Conservation (phyloP, 2,329 filamentous ascomycete species). For the Hymenoscyphus fraxineus region DNA sequence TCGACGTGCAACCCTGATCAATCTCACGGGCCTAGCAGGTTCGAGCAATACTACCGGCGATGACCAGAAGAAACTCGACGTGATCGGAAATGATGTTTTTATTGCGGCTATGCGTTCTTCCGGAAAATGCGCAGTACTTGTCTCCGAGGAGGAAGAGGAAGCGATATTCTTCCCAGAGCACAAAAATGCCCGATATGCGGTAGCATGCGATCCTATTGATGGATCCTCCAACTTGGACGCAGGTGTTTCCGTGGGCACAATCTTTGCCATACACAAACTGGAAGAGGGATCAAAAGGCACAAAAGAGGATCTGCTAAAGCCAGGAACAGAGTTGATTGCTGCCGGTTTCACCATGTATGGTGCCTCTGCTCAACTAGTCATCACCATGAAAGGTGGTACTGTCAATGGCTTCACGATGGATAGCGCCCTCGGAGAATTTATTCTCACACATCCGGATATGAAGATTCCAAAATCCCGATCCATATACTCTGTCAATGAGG, state of each 20-base stretch:
- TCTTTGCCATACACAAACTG: conserved; percentile 92
- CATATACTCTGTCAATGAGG: conserved; percentile 99
- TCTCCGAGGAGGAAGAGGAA: conserved; percentile 98
- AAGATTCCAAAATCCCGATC: conserved; percentile 70
- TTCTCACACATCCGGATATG: conserved; percentile 96
- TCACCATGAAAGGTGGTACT: conserved; percentile 87
- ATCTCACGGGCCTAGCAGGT: conserved; percentile 90
- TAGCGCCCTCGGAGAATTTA: conserved; percentile 96
- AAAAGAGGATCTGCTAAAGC: conserved; percentile 81
- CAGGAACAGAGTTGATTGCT: conserved; percentile 87
- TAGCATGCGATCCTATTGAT: conserved; percentile 97
- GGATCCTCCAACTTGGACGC: conserved; percentile 97
- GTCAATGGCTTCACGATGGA: conserved; percentile 99
- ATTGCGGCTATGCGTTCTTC: conserved; percentile 92
- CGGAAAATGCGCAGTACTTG: conserved; percentile 82
- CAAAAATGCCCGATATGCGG: conserved; percentile 78
- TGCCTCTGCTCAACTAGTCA: conserved; percentile 90
- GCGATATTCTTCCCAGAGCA: conserved; percentile 80
- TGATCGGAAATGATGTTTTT: conserved; percentile 98
- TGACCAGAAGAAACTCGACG: conserved; percentile 99
- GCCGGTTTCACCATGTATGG: conserved; percentile 99
- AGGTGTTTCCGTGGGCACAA: conserved; percentile 95
- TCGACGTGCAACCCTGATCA: conserved; percentile 89
- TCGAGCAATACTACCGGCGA: conserved; percentile 94
- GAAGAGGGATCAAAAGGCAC: conserved; percentile 69